Percentiles rank a stretch among this genome's conserved stretches.
Evolutionary conservation across 352 stramenopile species (phyloP).

Genomic region (Phytopythium ostracodes): DNA sequence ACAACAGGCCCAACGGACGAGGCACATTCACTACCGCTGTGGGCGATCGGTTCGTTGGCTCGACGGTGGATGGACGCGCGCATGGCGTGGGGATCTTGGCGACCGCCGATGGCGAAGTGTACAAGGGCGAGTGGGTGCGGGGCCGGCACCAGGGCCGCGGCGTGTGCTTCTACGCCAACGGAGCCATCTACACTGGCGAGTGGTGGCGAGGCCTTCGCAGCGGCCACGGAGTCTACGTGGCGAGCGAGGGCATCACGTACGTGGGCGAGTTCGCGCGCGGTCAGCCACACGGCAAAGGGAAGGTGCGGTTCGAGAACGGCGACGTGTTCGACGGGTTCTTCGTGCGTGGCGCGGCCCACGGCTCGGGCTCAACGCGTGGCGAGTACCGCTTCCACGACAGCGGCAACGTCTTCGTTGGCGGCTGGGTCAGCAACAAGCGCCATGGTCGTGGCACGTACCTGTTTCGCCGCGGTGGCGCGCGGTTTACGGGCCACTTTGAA

Average conservation of each 20-base stretch:
- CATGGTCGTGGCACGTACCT: conserved; percentile 70
- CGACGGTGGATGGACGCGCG: conserved; percentile 53
- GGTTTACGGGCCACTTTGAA: conserved; percentile 54
- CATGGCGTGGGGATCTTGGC: conserved; percentile 77
- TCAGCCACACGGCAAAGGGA: conserved; percentile 58
- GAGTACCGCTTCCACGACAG: conserved; percentile 62
- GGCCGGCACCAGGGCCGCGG: conserved; percentile 63
- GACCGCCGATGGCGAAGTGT: conserved; percentile 84
- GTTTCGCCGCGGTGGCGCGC: conserved; percentile 44
- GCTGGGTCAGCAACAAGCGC: conserved; percentile 59
- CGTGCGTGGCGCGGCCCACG: conserved; percentile 39
- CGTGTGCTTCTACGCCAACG: conserved; percentile 76
- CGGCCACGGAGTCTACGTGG: conserved; percentile 61
- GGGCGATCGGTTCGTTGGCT: conserved; percentile 63
- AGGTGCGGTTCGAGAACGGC: conserved; percentile 70
- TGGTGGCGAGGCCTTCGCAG: conserved; percentile 62
- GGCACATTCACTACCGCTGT: conserved; percentile 70
- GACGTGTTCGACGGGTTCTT: conserved; percentile 77
- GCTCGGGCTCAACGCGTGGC: conserved; percentile 46
- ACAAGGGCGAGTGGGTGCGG: conserved; percentile 75
- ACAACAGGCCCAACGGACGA: conserved; percentile 40
- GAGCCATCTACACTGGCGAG: conserved; percentile 62
- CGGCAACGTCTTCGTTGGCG: conserved; percentile 65
- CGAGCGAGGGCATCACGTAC: conserved; percentile 64
- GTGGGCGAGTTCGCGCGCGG: conserved; percentile 56